Base-by-base conservation (phyloP, 257 asterid genomes). In the Marsdenia floribunda region DNA sequence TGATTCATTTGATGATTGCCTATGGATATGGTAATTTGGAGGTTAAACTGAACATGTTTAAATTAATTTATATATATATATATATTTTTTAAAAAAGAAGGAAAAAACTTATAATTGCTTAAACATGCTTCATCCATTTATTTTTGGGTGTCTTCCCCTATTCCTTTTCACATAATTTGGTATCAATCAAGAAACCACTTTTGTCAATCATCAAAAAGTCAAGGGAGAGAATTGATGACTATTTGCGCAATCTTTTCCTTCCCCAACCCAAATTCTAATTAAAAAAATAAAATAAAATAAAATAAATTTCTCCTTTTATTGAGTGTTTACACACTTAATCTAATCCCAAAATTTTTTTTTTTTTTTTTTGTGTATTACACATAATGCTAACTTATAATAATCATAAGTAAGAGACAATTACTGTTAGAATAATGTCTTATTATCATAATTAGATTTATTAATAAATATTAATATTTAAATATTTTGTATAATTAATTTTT, bases 191-290 rank as follows among this genome's bases (percentile, higher is more conserved):
- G 71, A 38, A 13, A 15, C 52, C 71, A 66, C 52, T 66, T 66
- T 66, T 38, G 71, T 66, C 71, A 66, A 66, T 66, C 52, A 66
- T 19, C 50, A 18, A 66, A 29, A 66, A 66, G 71, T 66, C 71
- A 66, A 66, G 35, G 46, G 0, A 29, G 33, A 29, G 5, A 38
- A 38, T 66, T 18, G 33, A 66, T 42, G 50, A 66, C 71, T 44
- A 66, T 38, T 4, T 21, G 52, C 37, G 29, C 52, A 66, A 38
- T 35, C 29, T 37, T 40, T 66, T 66, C 71, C 71, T 66, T 66
- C 52, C n/a, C 6, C 70, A 65, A 38, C 16, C 21, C 50, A 33
- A 3, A 63, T 63, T 2, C 26, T 64, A 64, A 35, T 35, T 3
- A 63, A 29, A 5, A 29, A 29, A 29, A 29, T 0, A 29, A 29